Evolutionary conservation across 2,329 filamentous ascomycete species (phyloP), one percentile per base, ranked within the genome.

Genomic region (Aquanectria penicillioides): DNA sequence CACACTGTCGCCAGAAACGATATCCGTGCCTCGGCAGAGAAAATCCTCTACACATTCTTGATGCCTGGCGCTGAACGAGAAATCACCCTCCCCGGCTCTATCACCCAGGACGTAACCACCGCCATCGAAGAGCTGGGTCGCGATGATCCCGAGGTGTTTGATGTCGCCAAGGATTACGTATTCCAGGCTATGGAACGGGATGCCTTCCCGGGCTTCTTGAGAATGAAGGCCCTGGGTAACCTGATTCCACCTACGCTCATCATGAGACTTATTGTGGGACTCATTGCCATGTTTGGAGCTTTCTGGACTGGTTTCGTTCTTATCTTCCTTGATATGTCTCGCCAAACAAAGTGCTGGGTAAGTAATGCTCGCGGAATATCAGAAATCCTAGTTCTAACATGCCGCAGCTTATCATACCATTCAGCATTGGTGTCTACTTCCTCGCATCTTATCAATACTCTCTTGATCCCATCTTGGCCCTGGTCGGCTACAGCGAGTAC

Each of bases 101-200:
- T 98, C 71, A 90, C 94, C 0, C 85, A 91, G 52, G 89, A 94
- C 20, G 94, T 98, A 59, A 96, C 93, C 33, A 85, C 89, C 17
- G 87, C 92, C 12, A 96, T 99, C 63, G 95, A 99, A 77, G 90
- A 94, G 67, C 89, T 93, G 64, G 92, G 93, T 40, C 89, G 95
- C 68, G 95, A 98, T 70, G 95, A 99, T 73, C 95, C 95, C 0
- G 95, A 99, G 75, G 91, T 99, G 11, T 99, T 99, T 70, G 95
- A 98, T 74, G 89, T 92, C 17, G 95, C 95, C 52, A 99, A 99
- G 81, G 95, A 99, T 79, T 99, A 98, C 74, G 95, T 98, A 62
- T 99, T 98, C 77, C 96, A 99, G 78, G 96, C 96, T 28, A 99
- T 99, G 95, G 96, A 99, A 79, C 88, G 96, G 54, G 95, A 99